Percentiles rank a stretch among this genome's conserved stretches.
Evolutionary conservation across 2,329 filamentous ascomycete species (phyloP).

Genomic region (Fusarium sp.): DNA sequence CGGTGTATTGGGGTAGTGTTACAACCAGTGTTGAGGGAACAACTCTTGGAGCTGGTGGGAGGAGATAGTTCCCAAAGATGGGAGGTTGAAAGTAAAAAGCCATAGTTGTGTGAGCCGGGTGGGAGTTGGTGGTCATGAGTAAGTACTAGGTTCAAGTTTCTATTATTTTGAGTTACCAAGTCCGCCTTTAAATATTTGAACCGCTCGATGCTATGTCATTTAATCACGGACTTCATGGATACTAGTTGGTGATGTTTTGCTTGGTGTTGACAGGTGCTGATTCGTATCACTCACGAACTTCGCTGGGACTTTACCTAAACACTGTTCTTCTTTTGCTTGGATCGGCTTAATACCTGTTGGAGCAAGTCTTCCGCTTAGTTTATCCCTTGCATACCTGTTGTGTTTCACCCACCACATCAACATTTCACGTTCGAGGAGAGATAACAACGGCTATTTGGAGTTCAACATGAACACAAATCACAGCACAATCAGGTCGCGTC

Average conservation of each 20-base stretch:
- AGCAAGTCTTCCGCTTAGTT: too few species aligned
- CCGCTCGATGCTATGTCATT: not conserved
- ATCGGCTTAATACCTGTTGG: too few species aligned
- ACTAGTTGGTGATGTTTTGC: conserved; percentile 23
- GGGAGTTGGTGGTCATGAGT: not conserved
- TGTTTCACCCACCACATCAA: too few species aligned
- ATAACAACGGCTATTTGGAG: too few species aligned
- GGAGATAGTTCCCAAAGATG: conserved; percentile 33
- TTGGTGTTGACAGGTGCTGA: conserved; percentile 1
- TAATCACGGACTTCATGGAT: conserved; percentile 8
- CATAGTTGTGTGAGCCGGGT: conserved; percentile 32
- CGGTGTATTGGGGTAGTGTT: not conserved
- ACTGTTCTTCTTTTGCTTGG: not conserved
- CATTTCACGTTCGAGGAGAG: too few species aligned
- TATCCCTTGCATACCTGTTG: not conserved
- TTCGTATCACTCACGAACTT: not conserved
- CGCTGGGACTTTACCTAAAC: not conserved
- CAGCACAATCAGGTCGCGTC: too few species aligned
- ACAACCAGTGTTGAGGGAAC: not conserved
- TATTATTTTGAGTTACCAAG: not conserved
- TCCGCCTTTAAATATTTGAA: conserved; percentile 1
- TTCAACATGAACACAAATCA: too few species aligned
- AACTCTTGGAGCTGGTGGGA: not conserved
- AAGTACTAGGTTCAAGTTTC: not conserved
- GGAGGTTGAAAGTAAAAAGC: conserved; percentile 46